Evolutionary conservation across 1,284 basidiomycete species (phyloP), one percentile per base, ranked within the genome.

Genomic region (Phylloboletellus chloephorus): DNA sequence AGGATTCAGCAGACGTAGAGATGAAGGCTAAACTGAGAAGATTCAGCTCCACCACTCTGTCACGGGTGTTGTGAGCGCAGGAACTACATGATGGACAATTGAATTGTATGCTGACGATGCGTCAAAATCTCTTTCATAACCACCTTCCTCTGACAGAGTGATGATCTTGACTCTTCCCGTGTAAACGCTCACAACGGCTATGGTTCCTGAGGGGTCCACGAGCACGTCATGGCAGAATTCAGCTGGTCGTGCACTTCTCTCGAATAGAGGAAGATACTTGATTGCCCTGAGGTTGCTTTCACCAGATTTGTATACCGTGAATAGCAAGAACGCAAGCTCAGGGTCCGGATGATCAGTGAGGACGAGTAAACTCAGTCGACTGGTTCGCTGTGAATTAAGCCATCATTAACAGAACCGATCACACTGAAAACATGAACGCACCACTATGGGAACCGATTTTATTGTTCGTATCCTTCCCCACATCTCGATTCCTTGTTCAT

Each of bases 271-370:
- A 7, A 78, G 52, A 31, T 67, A 58, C 37, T 71, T 71, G 16
- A 61, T 68, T 7, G 61, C 55, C 2, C 51, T 57, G 11, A 86
- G 60, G 13, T 59, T 54, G 8, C 61, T 60, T 15, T 51, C 50
- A 1, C 66, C 68, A 10, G 53, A 57, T 24, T 65, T 60, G 17
- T 63, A 55, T 36, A 69, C 58, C 6, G 60, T 52, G 51, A 78
- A 82, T 7, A 66, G 56, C 17, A 88, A 63, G 47, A 86, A 67
- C 21, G 87, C 58, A 7, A 86, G 66, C 48, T 78, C 76, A 5
- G 83, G 81, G 25, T 84, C 76, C 2, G 86, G 85, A 51, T 86
- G 82, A 47, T 82, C 82, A 1, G 81, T 73, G 53, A 86, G 67
- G 15, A 84, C 68, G 13, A 85, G 58, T 11, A 88, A 51, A 50